Percentiles rank a stretch among this genome's conserved stretches.
Conservation (phyloP, 305 asterid species). For the Ilex paraguariensis region DNA sequence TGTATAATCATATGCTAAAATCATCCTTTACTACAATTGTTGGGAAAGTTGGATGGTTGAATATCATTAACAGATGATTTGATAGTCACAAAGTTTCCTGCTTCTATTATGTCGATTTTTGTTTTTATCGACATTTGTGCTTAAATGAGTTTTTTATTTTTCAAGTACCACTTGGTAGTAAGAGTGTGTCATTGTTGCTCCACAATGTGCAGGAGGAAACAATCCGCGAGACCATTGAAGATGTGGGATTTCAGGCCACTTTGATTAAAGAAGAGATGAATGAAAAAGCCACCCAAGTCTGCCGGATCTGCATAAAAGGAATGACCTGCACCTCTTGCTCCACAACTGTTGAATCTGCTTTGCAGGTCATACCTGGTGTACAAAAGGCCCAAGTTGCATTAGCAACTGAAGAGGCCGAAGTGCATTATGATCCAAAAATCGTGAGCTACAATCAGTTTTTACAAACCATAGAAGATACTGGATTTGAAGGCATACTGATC, state of each 20-base stretch:
- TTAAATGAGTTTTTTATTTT: no score
- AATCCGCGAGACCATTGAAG: constrained; percentile 72
- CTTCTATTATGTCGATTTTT: background rate
- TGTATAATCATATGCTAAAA: no score
- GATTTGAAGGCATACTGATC: constrained; percentile 54
- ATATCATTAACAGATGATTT: no score
- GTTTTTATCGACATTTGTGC: no score
- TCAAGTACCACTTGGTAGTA: background rate
- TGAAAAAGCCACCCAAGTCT: constrained; percentile 39
- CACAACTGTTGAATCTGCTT: constrained; percentile 54
- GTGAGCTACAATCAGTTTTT: constrained; percentile 32
- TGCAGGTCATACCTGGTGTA: constrained; percentile 46
- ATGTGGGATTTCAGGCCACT: constrained; percentile 60
- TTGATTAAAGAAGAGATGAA: constrained; percentile 38
- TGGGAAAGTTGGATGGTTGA: no score
- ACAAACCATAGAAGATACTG: constrained; percentile 46
- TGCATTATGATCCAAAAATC: constrained; percentile 51
- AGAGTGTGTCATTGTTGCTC: background rate
- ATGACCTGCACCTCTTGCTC: constrained; percentile 88
- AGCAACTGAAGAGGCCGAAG: constrained; percentile 78
- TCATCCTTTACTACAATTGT: no score
- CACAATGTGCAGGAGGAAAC: constrained; percentile 49
- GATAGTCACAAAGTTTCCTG: background rate
- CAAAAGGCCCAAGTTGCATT: constrained; percentile 65
- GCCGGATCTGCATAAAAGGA: constrained; percentile 59